Evolutionary conservation across 1,139 yeast species (phyloP), one percentile per base, ranked within the genome.

Genomic region (Suhomyces choctaworum): DNA sequence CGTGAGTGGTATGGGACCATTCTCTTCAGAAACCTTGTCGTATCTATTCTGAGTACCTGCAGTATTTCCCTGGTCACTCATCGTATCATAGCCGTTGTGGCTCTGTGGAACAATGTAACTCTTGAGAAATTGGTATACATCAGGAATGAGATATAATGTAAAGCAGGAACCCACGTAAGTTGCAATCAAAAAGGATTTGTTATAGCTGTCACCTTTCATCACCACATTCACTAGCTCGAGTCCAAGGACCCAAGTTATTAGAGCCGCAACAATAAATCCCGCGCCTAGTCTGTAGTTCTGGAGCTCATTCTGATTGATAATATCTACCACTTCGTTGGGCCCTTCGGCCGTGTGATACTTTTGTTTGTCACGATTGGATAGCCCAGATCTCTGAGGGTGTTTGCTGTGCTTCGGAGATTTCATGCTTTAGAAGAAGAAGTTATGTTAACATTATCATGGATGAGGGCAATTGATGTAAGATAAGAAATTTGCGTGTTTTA

Each of bases 171-270:
- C 80, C 4, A 73, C 67, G 11, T 73, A 48, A 27, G 67, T 64
- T 0, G 80, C 64, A 36, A 74, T 62, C 39, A 76, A 52, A 32
- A 68, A 54, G 2, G 81, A 80, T 42, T 75, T 77, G 23, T 60
- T 62, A 42, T 70, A 76, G 15, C 62, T 66, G 20, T 64, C 73
- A 16, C 70, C 71, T 41, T 76, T 76, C 41, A 76, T 56, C 5
- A 75, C 73, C 3, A 58, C 52, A 45, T 73, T 76, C 26, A 73
- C 73, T 46, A 76, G 46, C 42, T 76, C 80, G 13, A 73, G 56
- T 0, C 79, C 78, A 2, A 62, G 38, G 27, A 76, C 63, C 80
- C 80, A 76, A 1, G 76, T 60, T 5, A 55, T 38, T 4, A 76
- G 60, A 0, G 76, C 70, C 3, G 71, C 36, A 3, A 66, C 48